These are phyloP conservation scores for Pestalotiopsis sp. DNA, from an alignment of 2,329 filamentous ascomycete genomes.

Conservation along the genomic window DNA sequence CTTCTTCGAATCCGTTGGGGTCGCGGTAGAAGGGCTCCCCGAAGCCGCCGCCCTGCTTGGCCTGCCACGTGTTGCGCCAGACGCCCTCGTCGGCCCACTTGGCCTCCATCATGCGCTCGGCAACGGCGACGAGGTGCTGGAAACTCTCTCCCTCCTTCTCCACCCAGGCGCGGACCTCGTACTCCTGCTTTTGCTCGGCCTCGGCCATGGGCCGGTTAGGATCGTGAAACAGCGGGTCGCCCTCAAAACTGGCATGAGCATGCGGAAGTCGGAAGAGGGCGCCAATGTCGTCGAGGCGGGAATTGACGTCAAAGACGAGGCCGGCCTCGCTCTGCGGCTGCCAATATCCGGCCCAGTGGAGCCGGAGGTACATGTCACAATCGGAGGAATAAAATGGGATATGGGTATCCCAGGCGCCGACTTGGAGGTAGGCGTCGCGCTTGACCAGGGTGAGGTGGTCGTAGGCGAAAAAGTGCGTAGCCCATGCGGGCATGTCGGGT, in stretches of 20 bases:
- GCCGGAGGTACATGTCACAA: slow-evolving; percentile 47
- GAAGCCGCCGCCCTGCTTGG: slow-evolving; percentile 41
- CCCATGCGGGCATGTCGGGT: slow-evolving; percentile 43
- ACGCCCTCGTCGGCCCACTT: slow-evolving; percentile 26
- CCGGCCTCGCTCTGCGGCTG: slow-evolving; percentile 41
- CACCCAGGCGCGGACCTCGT: slow-evolving; percentile 31
- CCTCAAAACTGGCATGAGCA: slow-evolving; percentile 33
- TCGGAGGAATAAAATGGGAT: slow-evolving; percentile 51
- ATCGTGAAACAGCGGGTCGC: slow-evolving; percentile 33
- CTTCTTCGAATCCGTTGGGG: slow-evolving; percentile 37
- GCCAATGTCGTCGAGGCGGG: slow-evolving; percentile 44
- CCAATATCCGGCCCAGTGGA: slow-evolving; percentile 44
- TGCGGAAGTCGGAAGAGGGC: slow-evolving; percentile 44
- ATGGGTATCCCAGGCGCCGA: slow-evolving; percentile 51
- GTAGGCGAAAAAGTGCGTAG: slow-evolving; percentile 51
- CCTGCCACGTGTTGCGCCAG: slow-evolving; percentile 43
- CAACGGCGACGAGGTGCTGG: slow-evolving; percentile 36
- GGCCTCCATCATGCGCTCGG: slow-evolving; percentile 31
- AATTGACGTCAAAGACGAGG: slow-evolving; percentile 44
- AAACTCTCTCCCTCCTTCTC: slow-evolving; percentile 38
- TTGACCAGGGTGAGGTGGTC: slow-evolving; percentile 54
- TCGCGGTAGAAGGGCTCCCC: slow-evolving; percentile 48
- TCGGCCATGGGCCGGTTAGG: slow-evolving; percentile 25
- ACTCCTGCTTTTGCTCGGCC: slow-evolving; percentile 30
- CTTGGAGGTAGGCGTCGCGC: slow-evolving; percentile 42